Evolutionary conservation across 2,329 filamentous ascomycete genomes (phyloP).

Genomic region (Tolypocladium pustulatum): DNA sequence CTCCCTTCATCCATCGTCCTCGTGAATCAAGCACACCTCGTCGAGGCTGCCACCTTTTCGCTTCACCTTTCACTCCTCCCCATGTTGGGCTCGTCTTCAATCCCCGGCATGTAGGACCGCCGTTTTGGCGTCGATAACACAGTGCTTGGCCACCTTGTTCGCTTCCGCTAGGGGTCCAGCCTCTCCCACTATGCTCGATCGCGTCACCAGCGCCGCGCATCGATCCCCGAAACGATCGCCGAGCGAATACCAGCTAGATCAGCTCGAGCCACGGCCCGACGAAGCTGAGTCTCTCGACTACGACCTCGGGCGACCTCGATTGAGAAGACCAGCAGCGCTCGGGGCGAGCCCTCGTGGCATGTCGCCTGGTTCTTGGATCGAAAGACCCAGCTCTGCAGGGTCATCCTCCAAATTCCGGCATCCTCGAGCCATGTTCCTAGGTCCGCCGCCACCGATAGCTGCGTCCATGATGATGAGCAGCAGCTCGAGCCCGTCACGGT

Average conservation of each 20-base stretch:
- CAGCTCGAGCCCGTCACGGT: background rate
- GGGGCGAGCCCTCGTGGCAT: conserved; percentile 1
- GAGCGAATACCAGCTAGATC: conserved; percentile 26
- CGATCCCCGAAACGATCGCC: conserved; percentile 12
- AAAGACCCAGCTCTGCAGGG: conserved; percentile 15
- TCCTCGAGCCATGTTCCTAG: conserved; percentile 29
- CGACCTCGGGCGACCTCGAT: conserved; percentile 10
- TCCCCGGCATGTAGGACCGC: background rate
- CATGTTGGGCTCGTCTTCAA: background rate
- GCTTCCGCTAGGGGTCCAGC: conserved; percentile 2
- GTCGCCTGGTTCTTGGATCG: conserved; percentile 9
- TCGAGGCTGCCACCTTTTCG: background rate
- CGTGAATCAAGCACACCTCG: background rate
- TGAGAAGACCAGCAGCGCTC: conserved; percentile 8
- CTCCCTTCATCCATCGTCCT: background rate
- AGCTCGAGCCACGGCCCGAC: conserved; percentile 26
- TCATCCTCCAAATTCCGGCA: conserved; percentile 20
- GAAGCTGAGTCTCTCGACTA: conserved; percentile 11
- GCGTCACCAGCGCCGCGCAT: conserved; percentile 13
- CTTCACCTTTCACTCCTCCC: background rate
- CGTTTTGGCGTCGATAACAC: background rate
- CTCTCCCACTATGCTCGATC: conserved; percentile 16
- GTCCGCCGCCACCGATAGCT: conserved; percentile 41
- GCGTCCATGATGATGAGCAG: conserved; percentile 26
- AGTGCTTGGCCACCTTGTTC: background rate